Evolutionary conservation across 2,329 filamentous ascomycete genomes (phyloP), one percentile per base, ranked within the genome.

Genomic region (Fusarium nanum): DNA sequence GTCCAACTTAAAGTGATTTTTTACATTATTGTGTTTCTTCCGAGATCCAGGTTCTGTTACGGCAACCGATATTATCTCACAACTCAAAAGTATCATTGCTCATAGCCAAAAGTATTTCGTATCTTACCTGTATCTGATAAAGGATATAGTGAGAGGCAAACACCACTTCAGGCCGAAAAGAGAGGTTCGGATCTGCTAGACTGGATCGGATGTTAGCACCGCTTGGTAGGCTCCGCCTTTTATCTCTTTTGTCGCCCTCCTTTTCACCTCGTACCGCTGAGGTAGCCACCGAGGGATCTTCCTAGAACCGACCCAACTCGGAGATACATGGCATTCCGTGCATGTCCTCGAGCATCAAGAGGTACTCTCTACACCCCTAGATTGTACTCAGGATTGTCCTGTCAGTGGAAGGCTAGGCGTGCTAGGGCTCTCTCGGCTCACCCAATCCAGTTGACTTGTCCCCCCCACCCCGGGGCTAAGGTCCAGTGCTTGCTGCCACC

Each of bases 241-340:
- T 71, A 65, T 71, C 68, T 57, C 64, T 68, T 67, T 64, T 56
- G 64, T 71, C 59, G 52, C 68, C 68, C 68, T 71, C 68, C 68
- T 71, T 71, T 68, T 60, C 64, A 55, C 46, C 41, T 56, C 42
- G 60, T 69, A 65, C 56, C 40, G 41, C 45, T 50, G 59, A 60
- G 20, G 61, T 63, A 67, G 67, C 40, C 62, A 67, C 67, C 57
- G 50, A 70, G 54, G 52, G 67, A 68, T 60, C 63, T 66, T 66
- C 63, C 64, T 37, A 52, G 56, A n/a, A 67, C 58, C 44, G 25
- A 60, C 68, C 50, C 22, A 59, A 65, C 60, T 67, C 32, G 47
- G 58, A 68, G 64, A 68, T 58, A 71, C 68, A 67, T 68, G 52
- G 20, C 25, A 56, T 60, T 65, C 60, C 48, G 32, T 41, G 53